Conservation (phyloP, 768 basidiomycete species). For the Dentipellis fragilis region DNA sequence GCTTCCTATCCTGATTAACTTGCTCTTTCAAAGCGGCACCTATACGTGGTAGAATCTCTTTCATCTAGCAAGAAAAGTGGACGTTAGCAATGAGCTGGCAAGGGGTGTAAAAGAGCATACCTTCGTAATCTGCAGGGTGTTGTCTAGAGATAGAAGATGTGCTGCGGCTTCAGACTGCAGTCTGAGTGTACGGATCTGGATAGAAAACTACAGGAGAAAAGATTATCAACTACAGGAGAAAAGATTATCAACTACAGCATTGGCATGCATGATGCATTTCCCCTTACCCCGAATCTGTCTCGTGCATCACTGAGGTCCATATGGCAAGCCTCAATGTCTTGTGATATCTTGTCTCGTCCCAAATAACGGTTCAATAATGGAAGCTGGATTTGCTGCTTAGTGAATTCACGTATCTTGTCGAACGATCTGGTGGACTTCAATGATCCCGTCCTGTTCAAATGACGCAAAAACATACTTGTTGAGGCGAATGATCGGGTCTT, state of each 20-base stretch:
- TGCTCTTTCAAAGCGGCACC: constrained; percentile 25
- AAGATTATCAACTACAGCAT: neutral
- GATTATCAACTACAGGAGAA: neutral
- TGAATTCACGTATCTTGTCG: constrained; percentile 33
- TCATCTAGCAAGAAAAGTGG: constrained; percentile 6
- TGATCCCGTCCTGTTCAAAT: neutral
- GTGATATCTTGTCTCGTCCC: constrained; percentile 56
- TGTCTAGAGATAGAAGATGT: neutral
- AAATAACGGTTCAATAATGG: constrained; percentile 76
- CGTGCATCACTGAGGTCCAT: constrained; percentile 43
- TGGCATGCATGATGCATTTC: too few relatives aligned
- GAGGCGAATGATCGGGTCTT: constrained; percentile 38
- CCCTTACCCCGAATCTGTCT: constrained; percentile 42
- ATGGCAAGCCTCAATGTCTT: constrained; percentile 42
- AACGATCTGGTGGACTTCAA: constrained; percentile 27
- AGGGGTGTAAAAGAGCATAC: too few relatives aligned
- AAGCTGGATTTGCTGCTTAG: constrained; percentile 47
- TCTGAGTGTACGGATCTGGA: constrained; percentile 44
- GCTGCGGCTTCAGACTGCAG: constrained; percentile 28
- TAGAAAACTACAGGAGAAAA: constrained; percentile 25
- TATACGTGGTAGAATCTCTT: constrained; percentile 6
- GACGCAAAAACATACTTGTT: constrained; percentile 31
- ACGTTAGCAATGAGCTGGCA: constrained; percentile 1
- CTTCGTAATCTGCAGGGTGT: too few relatives aligned
- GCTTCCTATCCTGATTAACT: constrained; percentile 35